phyloP scores from a whole-genome alignment of 371 early-diverging fungal species.

The Encephalitozoon cuniculi region DNA sequence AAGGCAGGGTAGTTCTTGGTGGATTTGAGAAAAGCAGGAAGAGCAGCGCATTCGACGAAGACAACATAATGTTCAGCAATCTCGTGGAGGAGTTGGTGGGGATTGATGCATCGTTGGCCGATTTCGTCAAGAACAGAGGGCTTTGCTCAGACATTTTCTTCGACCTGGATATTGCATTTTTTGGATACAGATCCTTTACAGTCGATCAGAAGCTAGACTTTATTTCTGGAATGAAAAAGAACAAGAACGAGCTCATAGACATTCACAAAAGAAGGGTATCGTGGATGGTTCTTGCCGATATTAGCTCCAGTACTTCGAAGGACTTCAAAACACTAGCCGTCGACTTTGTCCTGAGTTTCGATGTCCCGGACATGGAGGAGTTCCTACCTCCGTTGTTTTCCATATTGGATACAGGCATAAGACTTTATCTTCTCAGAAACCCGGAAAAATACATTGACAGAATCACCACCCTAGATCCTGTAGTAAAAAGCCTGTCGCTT shows the following conservation, averaged over 20 bases:
- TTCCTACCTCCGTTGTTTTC: constrained; percentile 26
- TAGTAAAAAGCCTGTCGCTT: constrained; percentile 26
- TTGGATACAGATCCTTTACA: constrained; percentile 1
- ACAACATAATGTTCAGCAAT: constrained; percentile 24
- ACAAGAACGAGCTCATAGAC: constrained; percentile 13
- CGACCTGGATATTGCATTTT: constrained; percentile 20
- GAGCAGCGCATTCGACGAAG: neutral
- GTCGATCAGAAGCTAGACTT: constrained; percentile 33
- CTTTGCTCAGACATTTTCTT: neutral
- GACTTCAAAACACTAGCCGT: constrained; percentile 34
- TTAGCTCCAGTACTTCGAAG: neutral
- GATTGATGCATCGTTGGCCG: neutral
- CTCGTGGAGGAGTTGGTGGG: neutral
- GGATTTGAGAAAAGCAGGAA: constrained; percentile 47
- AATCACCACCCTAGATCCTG: constrained; percentile 1
- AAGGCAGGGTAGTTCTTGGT: constrained; percentile 41
- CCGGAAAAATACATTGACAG: constrained; percentile 7
- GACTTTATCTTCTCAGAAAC: constrained; percentile 43
- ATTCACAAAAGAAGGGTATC: constrained; percentile 20
- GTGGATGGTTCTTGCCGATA: constrained; percentile 21
- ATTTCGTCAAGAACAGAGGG: neutral
- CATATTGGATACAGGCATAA: constrained; percentile 40
- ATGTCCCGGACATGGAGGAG: constrained; percentile 16
- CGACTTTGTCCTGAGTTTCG: constrained; percentile 34
- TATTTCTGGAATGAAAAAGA: neutral